Conservation (phyloP, 768 basidiomycete species). For the Cubamyces lactineus region DNA sequence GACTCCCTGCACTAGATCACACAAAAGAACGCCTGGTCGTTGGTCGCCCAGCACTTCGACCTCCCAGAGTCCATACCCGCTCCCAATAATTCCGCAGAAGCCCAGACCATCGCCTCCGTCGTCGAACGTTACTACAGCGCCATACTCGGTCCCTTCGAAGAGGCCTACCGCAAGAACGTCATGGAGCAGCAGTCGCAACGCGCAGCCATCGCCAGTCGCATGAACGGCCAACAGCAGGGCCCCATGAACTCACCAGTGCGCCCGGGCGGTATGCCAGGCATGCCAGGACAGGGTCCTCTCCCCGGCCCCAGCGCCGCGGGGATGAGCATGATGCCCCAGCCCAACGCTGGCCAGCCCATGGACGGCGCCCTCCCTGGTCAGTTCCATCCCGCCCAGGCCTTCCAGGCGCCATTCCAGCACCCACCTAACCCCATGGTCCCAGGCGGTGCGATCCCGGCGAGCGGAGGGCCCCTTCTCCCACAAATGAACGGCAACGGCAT, state of each 20-base stretch:
- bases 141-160: constrained; percentile 74
- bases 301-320: constrained; percentile 1
- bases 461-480: background rate
- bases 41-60: constrained; percentile 49
- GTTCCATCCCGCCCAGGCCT: constrained; percentile 17
- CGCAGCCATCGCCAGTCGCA: constrained; percentile 42
- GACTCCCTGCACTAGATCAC: constrained; percentile 19
- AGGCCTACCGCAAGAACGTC: constrained; percentile 63
- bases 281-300: constrained; percentile 16
- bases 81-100: constrained; percentile 36
- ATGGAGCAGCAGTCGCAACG: constrained; percentile 63
- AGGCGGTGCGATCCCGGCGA: constrained; percentile 16
- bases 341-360: constrained; percentile 12
- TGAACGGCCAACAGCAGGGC: constrained; percentile 28
- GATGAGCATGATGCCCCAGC: constrained; percentile 22
- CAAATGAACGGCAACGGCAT: constrained; percentile 18
- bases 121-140: constrained; percentile 63
- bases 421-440: constrained; percentile 13
- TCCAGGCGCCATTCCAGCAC: constrained; percentile 6
- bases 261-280: constrained; percentile 24
- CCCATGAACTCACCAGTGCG: constrained; percentile 19
- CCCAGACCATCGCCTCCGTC: constrained; percentile 48
- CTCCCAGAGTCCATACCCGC: constrained; percentile 37
- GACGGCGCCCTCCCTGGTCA: constrained; percentile 20
- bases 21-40: constrained; percentile 60